These are phyloP conservation scores for Pestalotiopsis fici DNA, from an alignment of 2,329 filamentous ascomycete species.

Conservation along the genomic window DNA sequence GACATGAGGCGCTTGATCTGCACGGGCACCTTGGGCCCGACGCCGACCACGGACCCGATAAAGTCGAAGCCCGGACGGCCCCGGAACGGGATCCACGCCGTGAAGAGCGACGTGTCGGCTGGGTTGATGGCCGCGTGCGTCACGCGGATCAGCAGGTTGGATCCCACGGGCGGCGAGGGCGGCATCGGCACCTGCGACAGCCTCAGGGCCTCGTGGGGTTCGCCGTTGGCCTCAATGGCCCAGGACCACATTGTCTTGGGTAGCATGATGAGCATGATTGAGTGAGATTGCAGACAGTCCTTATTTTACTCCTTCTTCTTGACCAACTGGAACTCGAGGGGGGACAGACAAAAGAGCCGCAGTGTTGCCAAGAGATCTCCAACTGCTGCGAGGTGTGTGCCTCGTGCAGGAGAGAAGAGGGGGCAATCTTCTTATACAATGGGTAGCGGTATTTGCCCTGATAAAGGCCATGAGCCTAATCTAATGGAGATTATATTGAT, in stretches of 20 bases:
- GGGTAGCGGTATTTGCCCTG: not conserved
- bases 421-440: not conserved
- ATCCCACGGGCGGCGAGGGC: not conserved
- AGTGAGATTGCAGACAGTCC: not conserved
- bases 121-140: conserved; percentile 14
- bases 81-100: conserved; percentile 13
- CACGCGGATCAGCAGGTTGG: conserved; percentile 12
- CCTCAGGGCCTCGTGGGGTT: conserved; percentile 4
- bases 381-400: too few species aligned
- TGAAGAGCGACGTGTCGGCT: conserved; percentile 10
- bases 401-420: not conserved
- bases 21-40: conserved; percentile 1
- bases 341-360: not conserved
- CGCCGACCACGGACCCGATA: conserved; percentile 7
- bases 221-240: conserved; percentile 4
- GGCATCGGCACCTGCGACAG: conserved; percentile 6
- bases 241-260: conserved; percentile 13
- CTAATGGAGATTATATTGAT: not conserved
- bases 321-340: not conserved
- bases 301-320: not conserved
- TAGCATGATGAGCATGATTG: not conserved
- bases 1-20: conserved; percentile 1
- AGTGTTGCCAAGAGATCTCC: not conserved
- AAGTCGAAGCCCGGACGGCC: conserved; percentile 13
- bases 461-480: not conserved